A percentile compares a stretch with the other conserved stretches of the same genome.
These are phyloP conservation scores for Shiraia bambusicola DNA, from an alignment of 2,329 filamentous ascomycete genomes.

Conservation along the genomic window DNA sequence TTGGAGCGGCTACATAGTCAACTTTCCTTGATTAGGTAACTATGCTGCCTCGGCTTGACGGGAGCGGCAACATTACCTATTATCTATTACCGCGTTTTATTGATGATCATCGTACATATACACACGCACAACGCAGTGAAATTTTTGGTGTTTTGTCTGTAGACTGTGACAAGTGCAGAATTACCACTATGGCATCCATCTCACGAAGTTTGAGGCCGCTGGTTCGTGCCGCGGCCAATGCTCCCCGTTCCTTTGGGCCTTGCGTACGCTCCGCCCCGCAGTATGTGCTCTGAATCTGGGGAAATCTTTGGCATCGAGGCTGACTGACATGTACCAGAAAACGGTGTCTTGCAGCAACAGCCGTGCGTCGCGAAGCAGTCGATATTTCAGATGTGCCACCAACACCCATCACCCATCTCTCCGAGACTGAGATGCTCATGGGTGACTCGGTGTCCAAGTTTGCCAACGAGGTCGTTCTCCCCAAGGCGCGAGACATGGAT, in stretches of 20 bases:
- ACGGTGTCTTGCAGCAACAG: constrained; percentile 48
- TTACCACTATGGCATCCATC: constrained; percentile 32
- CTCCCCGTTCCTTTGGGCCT: constrained; percentile 31
- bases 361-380: constrained; percentile 39
- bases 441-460: constrained; percentile 88
- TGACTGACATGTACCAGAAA: constrained; percentile 19
- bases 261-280: constrained; percentile 34
- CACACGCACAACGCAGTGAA: too few species aligned
- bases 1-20: too few species aligned
- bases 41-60: too few species aligned
- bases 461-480: constrained; percentile 81
- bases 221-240: constrained; percentile 30
- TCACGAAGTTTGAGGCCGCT: constrained; percentile 35
- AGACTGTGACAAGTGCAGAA: not conserved
- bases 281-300: constrained; percentile 15
- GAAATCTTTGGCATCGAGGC: constrained; percentile 1
- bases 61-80: too few species aligned
- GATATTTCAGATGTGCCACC: constrained; percentile 74
- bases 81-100: too few species aligned
- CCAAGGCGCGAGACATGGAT: constrained; percentile 95
- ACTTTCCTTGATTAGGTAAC: too few species aligned
- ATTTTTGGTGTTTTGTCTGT: too few species aligned
- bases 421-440: constrained; percentile 88
- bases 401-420: constrained; percentile 89
- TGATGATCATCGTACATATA: too few species aligned